phyloP scores from a whole-genome alignment of 2,329 filamentous ascomycete species.

The Penicillium verrucosum region DNA sequence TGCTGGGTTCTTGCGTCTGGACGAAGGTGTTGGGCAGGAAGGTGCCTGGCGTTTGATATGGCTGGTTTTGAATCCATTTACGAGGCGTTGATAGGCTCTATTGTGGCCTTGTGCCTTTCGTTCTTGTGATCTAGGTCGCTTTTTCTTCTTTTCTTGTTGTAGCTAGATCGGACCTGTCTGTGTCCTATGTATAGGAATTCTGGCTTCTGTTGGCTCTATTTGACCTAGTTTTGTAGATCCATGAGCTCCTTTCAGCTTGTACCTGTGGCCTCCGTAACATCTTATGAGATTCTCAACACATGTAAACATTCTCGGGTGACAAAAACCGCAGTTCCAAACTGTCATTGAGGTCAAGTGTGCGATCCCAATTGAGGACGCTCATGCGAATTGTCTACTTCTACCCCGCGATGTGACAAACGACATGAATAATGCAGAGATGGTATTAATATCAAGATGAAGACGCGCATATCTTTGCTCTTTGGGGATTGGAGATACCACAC shows the following conservation, averaged over 20 bases:
- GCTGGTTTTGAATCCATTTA: conserved; percentile 29
- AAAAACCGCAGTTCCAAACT: background rate
- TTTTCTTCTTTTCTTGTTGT: conserved; percentile 4
- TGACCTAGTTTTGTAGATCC: background rate
- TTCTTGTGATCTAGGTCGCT: conserved; percentile 11
- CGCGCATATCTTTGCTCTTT: conserved; percentile 24
- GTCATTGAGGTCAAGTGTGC: background rate
- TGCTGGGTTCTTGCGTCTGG: conserved; percentile 21
- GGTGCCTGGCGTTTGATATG: conserved; percentile 33
- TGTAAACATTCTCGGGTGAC: background rate
- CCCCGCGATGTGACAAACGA: conserved; percentile 2
- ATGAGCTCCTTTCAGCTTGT: background rate
- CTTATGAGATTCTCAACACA: background rate
- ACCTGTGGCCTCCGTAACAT: background rate
- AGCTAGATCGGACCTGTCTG: conserved; percentile 7
- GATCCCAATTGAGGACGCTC: background rate
- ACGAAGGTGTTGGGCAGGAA: conserved; percentile 27
- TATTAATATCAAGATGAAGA: conserved; percentile 6
- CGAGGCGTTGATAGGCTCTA: conserved; percentile 18
- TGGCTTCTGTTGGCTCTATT: background rate
- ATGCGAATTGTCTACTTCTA: background rate
- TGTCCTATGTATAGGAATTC: conserved; percentile 6
- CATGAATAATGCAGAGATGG: background rate
- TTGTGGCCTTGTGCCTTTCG: conserved; percentile 8
- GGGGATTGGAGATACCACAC: conserved; percentile 8